Percentiles rank a stretch among this genome's conserved stretches.
phyloP scores from a whole-genome alignment of 441 rosid genomes.

The Erodium trifolium region DNA sequence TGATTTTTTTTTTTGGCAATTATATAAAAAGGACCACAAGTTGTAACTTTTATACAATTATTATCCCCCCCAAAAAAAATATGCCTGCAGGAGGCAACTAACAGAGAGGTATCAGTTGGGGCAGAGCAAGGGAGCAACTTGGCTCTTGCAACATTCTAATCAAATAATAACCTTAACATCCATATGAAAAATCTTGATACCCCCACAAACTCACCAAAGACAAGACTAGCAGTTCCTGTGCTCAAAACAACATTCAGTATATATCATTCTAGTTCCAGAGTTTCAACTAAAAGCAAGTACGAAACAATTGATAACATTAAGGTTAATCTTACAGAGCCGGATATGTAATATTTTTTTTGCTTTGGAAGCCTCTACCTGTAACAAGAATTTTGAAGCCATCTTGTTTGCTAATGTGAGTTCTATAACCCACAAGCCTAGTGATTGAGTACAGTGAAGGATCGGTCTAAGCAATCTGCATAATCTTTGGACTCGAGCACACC shows the following conservation, averaged over 20 bases:
- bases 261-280: not conserved
- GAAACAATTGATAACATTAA: not conserved
- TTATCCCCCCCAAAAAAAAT: too few species aligned
- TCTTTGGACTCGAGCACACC: not conserved
- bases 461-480: not conserved
- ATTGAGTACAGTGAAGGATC: not conserved
- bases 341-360: not conserved
- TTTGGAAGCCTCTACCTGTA: slow-evolving; percentile 4
- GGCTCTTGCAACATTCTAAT: not conserved
- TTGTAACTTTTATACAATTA: too few species aligned
- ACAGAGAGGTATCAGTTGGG: too few species aligned
- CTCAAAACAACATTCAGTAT: not conserved
- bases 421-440: not conserved
- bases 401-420: not conserved
- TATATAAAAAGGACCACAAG: too few species aligned
- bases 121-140: too few species aligned
- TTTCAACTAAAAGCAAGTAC: not conserved
- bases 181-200: not conserved
- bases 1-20: too few species aligned
- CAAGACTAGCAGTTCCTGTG: not conserved
- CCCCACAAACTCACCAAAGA: not conserved
- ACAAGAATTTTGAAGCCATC: not conserved
- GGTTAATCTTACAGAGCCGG: not conserved
- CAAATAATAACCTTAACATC: not conserved
- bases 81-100: too few species aligned